Conservation (phyloP, 75 land plant genomes). For the Larix kaempferi region DNA sequence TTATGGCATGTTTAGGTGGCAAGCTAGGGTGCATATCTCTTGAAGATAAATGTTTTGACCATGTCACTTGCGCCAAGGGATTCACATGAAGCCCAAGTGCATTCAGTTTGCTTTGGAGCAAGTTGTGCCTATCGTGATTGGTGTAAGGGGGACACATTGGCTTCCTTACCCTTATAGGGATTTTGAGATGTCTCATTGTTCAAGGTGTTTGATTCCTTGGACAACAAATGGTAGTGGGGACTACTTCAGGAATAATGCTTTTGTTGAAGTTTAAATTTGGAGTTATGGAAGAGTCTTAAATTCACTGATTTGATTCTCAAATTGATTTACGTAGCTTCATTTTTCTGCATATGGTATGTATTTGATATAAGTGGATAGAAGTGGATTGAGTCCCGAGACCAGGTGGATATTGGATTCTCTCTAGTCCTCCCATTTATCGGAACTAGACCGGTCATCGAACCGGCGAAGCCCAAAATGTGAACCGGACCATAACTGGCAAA, state of each 20-base stretch:
- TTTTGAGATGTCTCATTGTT: slow-evolving; percentile 92
- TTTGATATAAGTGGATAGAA: slow-evolving; percentile 88
- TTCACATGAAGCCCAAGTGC: slow-evolving; percentile 85
- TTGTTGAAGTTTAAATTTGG: background rate
- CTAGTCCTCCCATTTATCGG: slow-evolving; percentile 97
- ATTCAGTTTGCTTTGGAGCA: slow-evolving; percentile 93
- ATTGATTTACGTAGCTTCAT: background rate
- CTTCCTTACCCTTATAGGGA: no score
- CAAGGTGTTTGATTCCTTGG: slow-evolving; percentile 87
- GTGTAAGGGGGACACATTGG: slow-evolving; percentile 68
- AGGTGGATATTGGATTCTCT: slow-evolving; percentile 93
- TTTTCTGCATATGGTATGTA: slow-evolving; percentile 63
- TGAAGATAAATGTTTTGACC: slow-evolving; percentile 69
- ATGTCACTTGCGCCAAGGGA: slow-evolving; percentile 98
- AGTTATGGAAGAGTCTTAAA: background rate
- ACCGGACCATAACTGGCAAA: no score
- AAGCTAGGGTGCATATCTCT: slow-evolving; percentile 93
- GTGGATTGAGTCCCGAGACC: slow-evolving; percentile 87
- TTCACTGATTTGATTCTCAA: background rate
- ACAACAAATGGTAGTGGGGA: slow-evolving; percentile 58
- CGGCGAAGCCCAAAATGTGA: no score
- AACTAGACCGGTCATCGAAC: no score
- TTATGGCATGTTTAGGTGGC: slow-evolving; percentile 52
- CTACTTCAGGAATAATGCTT: background rate
- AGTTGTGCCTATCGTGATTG: slow-evolving; percentile 92